Base-by-base conservation (phyloP, 2,329 filamentous ascomycete species). In the Epichloe festucae region DNA sequence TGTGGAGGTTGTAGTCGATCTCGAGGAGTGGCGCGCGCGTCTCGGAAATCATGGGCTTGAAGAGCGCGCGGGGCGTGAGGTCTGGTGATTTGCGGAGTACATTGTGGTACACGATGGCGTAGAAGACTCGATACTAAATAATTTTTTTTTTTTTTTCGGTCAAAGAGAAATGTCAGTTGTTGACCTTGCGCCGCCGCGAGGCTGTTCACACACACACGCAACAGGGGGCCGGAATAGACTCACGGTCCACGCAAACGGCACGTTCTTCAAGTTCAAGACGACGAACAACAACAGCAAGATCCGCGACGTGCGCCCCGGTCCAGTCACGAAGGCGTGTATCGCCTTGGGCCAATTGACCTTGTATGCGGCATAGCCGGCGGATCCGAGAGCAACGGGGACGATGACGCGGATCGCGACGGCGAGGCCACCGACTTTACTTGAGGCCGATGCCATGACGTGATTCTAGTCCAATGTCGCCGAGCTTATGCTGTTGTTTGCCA, bases 1-100 rank as follows among this genome's bases (percentile, higher is more conserved):
- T 89, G 75, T 91, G 86, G 43, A 89, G 63, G 70, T 93, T 91
- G 72, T 89, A 89, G 70, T 95, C 90, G 60, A 84, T 88, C 69
- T 95, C 89, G 58, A 86, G 76, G 50, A 86, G 69, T 1, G 86
- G 79, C 14, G 84, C 79, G 62, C 82, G 79, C 6, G 84, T 80
- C 40, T 74, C 72, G 15, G 83, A 81, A 53, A 87, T 81, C 49
- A 85, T 70, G 46, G 86, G 83, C 47, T 81, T 78, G 71, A 91
- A 93, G 57, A 93, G 78, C 41, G 84, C 79, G 54, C 81, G 74
- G 2, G 82, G 77, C 45, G 73, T 71, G 55, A 78, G 74, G 21
- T 66, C 66, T 53, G 70, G 70, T 51, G 70, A 67, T 45, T 72
- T 72, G 56, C 73, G 74, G 52, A 76, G 62, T 52, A 77, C 65